These are phyloP conservation scores for Coemansia sp. DNA, from an alignment of 192 early-diverging fungal species.

Conservation along the genomic window DNA sequence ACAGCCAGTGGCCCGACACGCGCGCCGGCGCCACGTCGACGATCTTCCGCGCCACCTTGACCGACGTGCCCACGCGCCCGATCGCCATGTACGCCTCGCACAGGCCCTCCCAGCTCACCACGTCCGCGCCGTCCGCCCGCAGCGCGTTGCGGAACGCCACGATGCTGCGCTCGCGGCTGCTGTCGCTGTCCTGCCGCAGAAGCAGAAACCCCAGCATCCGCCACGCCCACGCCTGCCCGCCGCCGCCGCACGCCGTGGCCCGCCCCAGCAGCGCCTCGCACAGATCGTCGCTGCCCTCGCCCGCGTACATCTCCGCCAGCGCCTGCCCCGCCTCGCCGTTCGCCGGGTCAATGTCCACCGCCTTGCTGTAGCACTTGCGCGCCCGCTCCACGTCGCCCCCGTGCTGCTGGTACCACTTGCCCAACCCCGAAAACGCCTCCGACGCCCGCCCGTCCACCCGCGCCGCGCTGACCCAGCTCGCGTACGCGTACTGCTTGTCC, in stretches of 20 bases:
- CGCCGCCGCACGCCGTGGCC: constrained; percentile 30
- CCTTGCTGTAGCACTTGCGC: constrained; percentile 76
- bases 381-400: constrained; percentile 67
- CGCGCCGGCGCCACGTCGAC: constrained; percentile 59
- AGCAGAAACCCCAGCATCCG: constrained; percentile 68
- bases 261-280: constrained; percentile 22
- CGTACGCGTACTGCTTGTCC: constrained; percentile 62
- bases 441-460: constrained; percentile 62
- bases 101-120: constrained; percentile 72
- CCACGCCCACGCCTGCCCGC: constrained; percentile 74
- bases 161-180: constrained; percentile 58
- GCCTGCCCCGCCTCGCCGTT: constrained; percentile 64
- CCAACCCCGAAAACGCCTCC: constrained; percentile 72
- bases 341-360: constrained; percentile 62
- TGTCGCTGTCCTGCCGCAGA: constrained; percentile 50
- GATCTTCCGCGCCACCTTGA: constrained; percentile 64
- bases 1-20: constrained; percentile 36
- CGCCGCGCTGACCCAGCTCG: constrained; percentile 65
- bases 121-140: constrained; percentile 62
- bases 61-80: constrained; percentile 50
- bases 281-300: constrained; percentile 40
- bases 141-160: constrained; percentile 76
- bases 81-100: constrained; percentile 69
- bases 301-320: constrained; percentile 62
- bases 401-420: constrained; percentile 70